A percentile compares a stretch with the other conserved stretches of the same genome.
Conservation (phyloP, 257 asterid genomes). For the Handroanthus guayacan region DNA sequence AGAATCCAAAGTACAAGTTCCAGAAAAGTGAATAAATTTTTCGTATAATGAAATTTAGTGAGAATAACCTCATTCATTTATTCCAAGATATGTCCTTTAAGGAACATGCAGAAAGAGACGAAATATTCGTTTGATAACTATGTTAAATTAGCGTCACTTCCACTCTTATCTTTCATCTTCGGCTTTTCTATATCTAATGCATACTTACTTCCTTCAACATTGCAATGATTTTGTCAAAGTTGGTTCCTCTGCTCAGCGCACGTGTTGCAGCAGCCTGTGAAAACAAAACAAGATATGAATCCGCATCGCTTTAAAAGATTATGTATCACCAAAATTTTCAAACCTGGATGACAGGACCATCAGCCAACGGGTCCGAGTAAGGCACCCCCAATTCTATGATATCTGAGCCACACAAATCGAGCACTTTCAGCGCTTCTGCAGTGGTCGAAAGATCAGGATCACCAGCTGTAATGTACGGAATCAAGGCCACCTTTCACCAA, state of each 20-base stretch:
- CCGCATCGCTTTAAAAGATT: not conserved
- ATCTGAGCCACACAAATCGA: conserved; percentile 73
- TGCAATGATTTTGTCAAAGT: conserved; percentile 59
- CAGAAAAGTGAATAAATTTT: not conserved
- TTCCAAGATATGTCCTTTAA: not conserved
- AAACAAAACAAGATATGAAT: conserved; percentile 11
- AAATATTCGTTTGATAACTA: not conserved
- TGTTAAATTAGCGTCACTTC: not conserved
- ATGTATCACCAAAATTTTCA: conserved; percentile 8
- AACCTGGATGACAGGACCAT: conserved; percentile 92
- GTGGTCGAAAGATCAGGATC: conserved; percentile 83
- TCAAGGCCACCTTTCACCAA: conserved; percentile 69
- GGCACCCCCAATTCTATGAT: conserved; percentile 85
- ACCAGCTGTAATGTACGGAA: conserved; percentile 81
- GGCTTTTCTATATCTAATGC: not conserved
- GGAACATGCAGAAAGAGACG: not conserved
- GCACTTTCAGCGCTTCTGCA: conserved; percentile 74
- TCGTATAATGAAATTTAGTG: not conserved
- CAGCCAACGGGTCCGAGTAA: conserved; percentile 86
- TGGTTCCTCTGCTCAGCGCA: conserved; percentile 65
- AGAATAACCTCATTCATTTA: not conserved
- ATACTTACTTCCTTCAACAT: conserved; percentile 74
- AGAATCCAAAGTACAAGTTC: not conserved
- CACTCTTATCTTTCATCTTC: not conserved
- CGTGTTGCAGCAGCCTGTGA: conserved; percentile 78